Evolutionary conservation across 768 basidiomycete species (phyloP).

Genomic region (Tricholoma bakamatsutake): DNA sequence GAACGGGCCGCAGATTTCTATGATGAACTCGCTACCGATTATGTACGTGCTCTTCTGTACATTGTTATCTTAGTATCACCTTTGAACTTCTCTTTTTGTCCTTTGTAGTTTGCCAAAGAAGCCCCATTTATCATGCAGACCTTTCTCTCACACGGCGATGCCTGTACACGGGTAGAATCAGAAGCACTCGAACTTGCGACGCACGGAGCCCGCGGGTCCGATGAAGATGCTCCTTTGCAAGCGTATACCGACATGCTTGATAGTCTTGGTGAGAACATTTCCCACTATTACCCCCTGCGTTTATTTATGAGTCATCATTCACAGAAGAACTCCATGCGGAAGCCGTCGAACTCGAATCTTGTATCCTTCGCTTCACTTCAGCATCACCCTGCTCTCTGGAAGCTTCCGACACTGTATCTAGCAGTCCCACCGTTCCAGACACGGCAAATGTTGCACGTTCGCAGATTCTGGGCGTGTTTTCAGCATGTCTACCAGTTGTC

Average conservation of each 20-base stretch:
- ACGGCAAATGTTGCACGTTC: constrained; percentile 23
- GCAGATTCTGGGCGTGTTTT: constrained; percentile 37
- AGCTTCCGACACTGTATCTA: neutral
- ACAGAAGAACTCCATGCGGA: constrained; percentile 20
- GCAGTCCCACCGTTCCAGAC: constrained; percentile 7
- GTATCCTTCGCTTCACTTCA: constrained; percentile 19
- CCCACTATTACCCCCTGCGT: constrained; percentile 18
- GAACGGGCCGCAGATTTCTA: constrained; percentile 39
- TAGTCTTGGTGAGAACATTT: constrained; percentile 30
- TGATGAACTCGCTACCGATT: constrained; percentile 35
- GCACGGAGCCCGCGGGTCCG: constrained; percentile 16
- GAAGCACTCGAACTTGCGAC: constrained; percentile 40
- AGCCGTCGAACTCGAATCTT: constrained; percentile 18
- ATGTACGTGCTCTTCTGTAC: constrained; percentile 22
- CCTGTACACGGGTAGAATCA: constrained; percentile 33
- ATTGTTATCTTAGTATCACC: neutral
- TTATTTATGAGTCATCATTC: constrained; percentile 1
- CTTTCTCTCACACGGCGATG: constrained; percentile 42
- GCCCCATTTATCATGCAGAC: constrained; percentile 43
- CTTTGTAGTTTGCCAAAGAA: constrained; percentile 32
- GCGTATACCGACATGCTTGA: constrained; percentile 38
- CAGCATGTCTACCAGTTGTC: constrained; percentile 42
- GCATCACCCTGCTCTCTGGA: neutral
- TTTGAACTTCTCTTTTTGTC: neutral
- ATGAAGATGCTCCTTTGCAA: constrained; percentile 35